phyloP scores from a whole-genome alignment of 176 grass and related monocot genomes.

The Elaeis guineensis region DNA sequence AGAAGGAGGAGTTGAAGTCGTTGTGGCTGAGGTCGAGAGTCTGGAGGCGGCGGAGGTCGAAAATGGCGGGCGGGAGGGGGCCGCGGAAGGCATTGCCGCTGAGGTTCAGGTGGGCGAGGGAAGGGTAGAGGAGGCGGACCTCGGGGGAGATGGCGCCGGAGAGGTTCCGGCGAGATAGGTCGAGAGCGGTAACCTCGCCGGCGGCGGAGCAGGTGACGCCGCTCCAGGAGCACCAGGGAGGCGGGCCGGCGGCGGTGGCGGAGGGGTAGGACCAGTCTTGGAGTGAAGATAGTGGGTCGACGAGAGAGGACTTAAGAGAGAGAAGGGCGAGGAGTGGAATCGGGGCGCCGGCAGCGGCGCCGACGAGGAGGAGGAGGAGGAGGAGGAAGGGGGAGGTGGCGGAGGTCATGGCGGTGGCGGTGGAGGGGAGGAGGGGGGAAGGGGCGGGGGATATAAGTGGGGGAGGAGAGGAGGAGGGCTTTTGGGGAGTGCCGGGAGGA shows the following conservation, averaged over 20 bases:
- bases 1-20: constrained; percentile 65
- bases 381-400: constrained; percentile 6
- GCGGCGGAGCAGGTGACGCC: constrained; percentile 40
- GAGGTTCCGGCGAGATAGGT: constrained; percentile 69
- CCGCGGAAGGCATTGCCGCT: constrained; percentile 62
- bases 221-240: constrained; percentile 79
- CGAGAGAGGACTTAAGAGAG: constrained; percentile 47
- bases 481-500: background rate
- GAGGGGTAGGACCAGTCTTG: constrained; percentile 50
- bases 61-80: constrained; percentile 25
- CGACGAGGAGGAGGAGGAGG: constrained; percentile 29
- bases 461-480: constrained; percentile 9
- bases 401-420: constrained; percentile 26
- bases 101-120: constrained; percentile 57
- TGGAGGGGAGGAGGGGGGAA: constrained; percentile 11
- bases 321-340: constrained; percentile 58
- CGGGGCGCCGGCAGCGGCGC: constrained; percentile 40
- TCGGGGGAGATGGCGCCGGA: constrained; percentile 53
- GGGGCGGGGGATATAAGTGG: constrained; percentile 39
- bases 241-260: constrained; percentile 23
- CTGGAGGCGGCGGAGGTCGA: constrained; percentile 41
- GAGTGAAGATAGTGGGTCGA: constrained; percentile 48
- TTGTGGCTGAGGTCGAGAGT: constrained; percentile 74
- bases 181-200: constrained; percentile 40
- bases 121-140: constrained; percentile 37